phyloP scores from a whole-genome alignment of 1,139 yeast species.

The Pichia sp. region DNA sequence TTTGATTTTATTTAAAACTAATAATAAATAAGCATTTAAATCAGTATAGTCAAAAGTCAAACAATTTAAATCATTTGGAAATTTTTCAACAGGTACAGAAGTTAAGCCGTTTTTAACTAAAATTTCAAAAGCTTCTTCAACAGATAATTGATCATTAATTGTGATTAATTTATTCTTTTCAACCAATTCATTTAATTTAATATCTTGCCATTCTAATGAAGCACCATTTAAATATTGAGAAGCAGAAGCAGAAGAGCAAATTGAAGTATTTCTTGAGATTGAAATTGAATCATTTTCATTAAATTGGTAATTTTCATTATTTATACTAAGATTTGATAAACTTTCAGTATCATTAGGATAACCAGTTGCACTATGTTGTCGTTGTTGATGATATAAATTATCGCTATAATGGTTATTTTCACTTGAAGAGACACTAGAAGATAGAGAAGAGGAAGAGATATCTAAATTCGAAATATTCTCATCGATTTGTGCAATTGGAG shows the following conservation, averaged over 20 bases:
- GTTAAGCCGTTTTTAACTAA: constrained; percentile 68
- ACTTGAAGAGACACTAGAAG: constrained; percentile 11
- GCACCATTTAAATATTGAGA: constrained; percentile 22
- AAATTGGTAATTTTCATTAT: background rate
- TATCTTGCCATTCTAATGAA: constrained; percentile 63
- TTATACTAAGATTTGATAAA: background rate
- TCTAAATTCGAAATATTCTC: constrained; percentile 11
- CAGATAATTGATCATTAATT: constrained; percentile 58
- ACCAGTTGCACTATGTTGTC: background rate
- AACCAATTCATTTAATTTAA: constrained; percentile 63
- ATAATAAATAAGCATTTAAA: constrained; percentile 60
- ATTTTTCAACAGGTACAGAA: constrained; percentile 68
- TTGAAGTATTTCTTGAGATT: constrained; percentile 29
- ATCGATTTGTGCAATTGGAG: constrained; percentile 44
- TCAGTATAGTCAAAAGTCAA: constrained; percentile 88
- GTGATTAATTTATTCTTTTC: constrained; percentile 72
- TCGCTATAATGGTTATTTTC: background rate
- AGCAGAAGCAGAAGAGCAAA: constrained; percentile 23
- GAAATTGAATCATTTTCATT: background rate
- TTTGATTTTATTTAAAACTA: constrained; percentile 30
- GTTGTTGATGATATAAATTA: background rate
- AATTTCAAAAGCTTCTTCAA: constrained; percentile 82
- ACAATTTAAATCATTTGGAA: constrained; percentile 53
- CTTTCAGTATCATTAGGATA: background rate
- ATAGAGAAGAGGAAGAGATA: constrained; percentile 7